These are phyloP conservation scores for Lathyrus sativus DNA, from an alignment of 306 rosid genomes.

Conservation along the genomic window DNA sequence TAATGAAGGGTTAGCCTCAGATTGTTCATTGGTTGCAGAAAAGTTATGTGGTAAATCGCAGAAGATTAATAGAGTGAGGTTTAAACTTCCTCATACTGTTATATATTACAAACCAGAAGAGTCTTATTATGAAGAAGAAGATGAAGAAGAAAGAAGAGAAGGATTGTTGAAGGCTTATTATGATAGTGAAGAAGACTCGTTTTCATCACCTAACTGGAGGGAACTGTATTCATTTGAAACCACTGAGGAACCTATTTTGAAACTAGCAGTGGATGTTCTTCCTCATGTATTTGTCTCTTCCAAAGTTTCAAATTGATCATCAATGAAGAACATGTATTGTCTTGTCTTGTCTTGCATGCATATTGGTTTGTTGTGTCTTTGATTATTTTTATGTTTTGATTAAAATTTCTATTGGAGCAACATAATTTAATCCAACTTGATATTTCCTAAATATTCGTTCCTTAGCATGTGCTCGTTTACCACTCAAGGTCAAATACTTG, in stretches of 20 bases:
- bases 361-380: neutral
- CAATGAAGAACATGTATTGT: no score
- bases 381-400: neutral
- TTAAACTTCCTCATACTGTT: constrained; percentile 43
- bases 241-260: constrained; percentile 23
- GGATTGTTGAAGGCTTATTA: neutral
- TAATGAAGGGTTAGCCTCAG: constrained; percentile 19
- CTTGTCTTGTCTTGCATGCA: neutral
- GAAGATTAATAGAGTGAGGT: constrained; percentile 35
- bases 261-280: constrained; percentile 46
- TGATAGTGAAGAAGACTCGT: constrained; percentile 12
- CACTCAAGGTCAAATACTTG: no score
- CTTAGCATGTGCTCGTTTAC: no score
- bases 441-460: no score
- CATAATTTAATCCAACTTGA: neutral
- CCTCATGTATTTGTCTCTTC: constrained; percentile 46
- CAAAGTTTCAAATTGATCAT: constrained; percentile 18
- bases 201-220: constrained; percentile 22
- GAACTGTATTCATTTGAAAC: constrained; percentile 25
- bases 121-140: constrained; percentile 1
- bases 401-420: neutral
- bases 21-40: no score
- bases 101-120: constrained; percentile 35
- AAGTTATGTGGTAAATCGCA: no score
- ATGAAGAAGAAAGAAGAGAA: neutral